These are phyloP conservation scores for Plantago elongata DNA, from an alignment of 257 asterid genomes.

Conservation along the genomic window DNA sequence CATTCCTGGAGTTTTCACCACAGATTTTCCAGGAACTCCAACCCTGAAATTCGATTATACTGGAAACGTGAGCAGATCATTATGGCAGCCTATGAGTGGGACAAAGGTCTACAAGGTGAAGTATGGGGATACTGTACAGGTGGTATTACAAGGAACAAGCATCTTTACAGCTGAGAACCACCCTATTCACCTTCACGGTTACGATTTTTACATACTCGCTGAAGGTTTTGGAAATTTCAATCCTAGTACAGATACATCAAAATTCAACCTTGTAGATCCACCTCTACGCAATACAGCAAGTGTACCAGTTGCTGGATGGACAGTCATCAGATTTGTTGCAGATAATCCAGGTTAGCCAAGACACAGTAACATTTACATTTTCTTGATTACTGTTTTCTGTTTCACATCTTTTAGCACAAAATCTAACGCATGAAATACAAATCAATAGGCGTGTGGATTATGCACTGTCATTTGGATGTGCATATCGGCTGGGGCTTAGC, in stretches of 20 bases:
- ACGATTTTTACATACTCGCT: slow-evolving; percentile 70
- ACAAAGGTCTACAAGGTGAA: slow-evolving; percentile 60
- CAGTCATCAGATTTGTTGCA: slow-evolving; percentile 84
- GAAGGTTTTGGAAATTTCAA: slow-evolving; percentile 89
- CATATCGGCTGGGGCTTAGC: slow-evolving; percentile 89
- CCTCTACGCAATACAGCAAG: slow-evolving; percentile 77
- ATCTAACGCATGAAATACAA: neutral
- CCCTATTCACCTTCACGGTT: slow-evolving; percentile 95
- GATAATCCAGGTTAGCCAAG: slow-evolving; percentile 82
- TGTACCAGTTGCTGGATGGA: slow-evolving; percentile 86
- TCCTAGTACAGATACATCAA: slow-evolving; percentile 48
- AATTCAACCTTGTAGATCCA: slow-evolving; percentile 81
- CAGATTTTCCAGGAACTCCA: slow-evolving; percentile 71
- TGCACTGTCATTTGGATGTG: slow-evolving; percentile 26
- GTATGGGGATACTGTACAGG: slow-evolving; percentile 65
- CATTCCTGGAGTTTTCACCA: slow-evolving; percentile 70
- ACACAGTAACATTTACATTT: neutral
- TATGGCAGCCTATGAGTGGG: slow-evolving; percentile 64
- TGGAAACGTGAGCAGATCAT: slow-evolving; percentile 73
- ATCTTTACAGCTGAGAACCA: slow-evolving; percentile 81
- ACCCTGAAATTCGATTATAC: slow-evolving; percentile 67
- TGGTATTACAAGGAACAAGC: slow-evolving; percentile 84
- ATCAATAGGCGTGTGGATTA: slow-evolving; percentile 69
- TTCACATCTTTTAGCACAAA: neutral
- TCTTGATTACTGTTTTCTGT: neutral